phyloP scores from a whole-genome alignment of 257 asterid genomes.

The Salvia rosmarinus region DNA sequence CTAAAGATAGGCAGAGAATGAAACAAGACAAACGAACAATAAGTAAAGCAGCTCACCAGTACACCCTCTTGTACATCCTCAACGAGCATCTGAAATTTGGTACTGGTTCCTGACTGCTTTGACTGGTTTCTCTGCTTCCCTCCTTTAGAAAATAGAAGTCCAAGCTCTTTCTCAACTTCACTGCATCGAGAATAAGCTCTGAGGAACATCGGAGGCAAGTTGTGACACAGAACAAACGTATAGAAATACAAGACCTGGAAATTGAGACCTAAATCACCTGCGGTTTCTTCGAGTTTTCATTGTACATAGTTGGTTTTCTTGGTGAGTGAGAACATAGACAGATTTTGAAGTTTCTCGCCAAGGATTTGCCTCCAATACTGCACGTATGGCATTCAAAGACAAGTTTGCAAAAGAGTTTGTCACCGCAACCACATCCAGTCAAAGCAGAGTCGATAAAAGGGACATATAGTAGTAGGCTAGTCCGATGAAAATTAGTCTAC shows the following conservation, averaged over 20 bases:
- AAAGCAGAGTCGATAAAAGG: not conserved
- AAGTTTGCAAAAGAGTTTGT: conserved; percentile 11
- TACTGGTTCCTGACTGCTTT: conserved; percentile 56
- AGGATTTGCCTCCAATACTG: conserved; percentile 91
- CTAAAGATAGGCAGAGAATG: not conserved
- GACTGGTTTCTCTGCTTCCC: conserved; percentile 61
- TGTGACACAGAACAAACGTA: not conserved
- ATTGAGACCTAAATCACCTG: conserved; percentile 53
- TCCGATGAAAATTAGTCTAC: not conserved
- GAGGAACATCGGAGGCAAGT: no score
- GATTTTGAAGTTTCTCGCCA: conserved; percentile 92
- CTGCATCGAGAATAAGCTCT: conserved; percentile 51
- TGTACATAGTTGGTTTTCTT: conserved; percentile 87
- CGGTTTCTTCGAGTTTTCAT: conserved; percentile 88
- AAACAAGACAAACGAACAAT: conserved; percentile 2
- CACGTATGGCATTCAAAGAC: conserved; percentile 27
- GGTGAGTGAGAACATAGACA: conserved; percentile 87
- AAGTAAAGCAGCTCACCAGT: conserved; percentile 60
- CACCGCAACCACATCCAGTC: not conserved
- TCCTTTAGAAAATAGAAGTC: conserved; percentile 73
- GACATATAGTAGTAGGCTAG: not conserved
- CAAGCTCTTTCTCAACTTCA: conserved; percentile 92
- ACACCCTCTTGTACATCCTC: conserved; percentile 93
- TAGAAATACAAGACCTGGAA: conserved; percentile 17
- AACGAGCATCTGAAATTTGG: conserved; percentile 86